Evolutionary conservation across 495 filamentous ascomycete species (phyloP).

Genomic region (Penicillium malachiteum): DNA sequence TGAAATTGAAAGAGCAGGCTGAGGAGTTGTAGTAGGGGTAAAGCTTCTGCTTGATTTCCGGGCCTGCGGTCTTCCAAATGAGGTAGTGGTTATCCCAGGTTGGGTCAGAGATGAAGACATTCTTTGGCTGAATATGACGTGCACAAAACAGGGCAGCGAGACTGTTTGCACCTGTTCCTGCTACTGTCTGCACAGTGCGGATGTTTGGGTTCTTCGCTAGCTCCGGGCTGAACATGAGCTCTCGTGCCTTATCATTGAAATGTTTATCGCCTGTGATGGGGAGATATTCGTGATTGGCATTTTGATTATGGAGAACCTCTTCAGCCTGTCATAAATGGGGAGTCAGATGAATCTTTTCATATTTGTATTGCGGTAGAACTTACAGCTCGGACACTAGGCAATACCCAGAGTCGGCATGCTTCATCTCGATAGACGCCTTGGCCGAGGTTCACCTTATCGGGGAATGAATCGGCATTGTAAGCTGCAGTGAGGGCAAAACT

Average conservation of each 20-base stretch:
- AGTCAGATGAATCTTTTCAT: neutral
- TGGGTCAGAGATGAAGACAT: constrained; percentile 20
- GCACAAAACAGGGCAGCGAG: constrained; percentile 74
- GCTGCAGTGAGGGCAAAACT: constrained; percentile 8
- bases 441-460: constrained; percentile 7
- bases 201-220: neutral
- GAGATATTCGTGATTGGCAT: constrained; percentile 13
- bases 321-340: neutral
- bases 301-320: neutral
- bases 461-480: constrained; percentile 6
- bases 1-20: constrained; percentile 16
- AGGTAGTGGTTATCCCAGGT: constrained; percentile 29
- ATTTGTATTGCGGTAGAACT: neutral
- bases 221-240: neutral
- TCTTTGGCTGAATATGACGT: constrained; percentile 7
- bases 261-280: neutral
- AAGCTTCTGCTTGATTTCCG: constrained; percentile 1
- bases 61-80: constrained; percentile 16
- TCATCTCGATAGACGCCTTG: constrained; percentile 10
- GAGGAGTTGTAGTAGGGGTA: constrained; percentile 28
- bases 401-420: constrained; percentile 3
- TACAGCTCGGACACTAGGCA: constrained; percentile 10
- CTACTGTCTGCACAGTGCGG: constrained; percentile 60
- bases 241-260: constrained; percentile 1
- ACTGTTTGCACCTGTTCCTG: constrained; percentile 78